Base-by-base conservation (phyloP, 108 stramenopile genomes). In the Mediolabrus comicus region DNA sequence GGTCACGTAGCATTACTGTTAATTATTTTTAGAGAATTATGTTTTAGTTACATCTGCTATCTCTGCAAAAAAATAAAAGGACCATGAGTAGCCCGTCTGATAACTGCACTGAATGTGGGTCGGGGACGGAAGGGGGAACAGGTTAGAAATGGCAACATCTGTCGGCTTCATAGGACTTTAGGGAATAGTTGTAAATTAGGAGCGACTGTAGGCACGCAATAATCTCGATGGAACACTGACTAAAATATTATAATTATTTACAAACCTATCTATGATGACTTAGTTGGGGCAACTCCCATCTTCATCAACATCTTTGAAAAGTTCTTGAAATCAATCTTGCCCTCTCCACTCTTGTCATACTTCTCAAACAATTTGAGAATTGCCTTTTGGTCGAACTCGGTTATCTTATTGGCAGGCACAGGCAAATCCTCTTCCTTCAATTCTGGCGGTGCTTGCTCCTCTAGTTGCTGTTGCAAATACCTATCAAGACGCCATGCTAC, bases 251-350 rank as follows among this genome's bases (percentile, higher is more conserved):
- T n/a, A n/a, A n/a, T 26, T 13, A 46, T 51, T 34, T n/a, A 36
- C 19, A 53, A 39, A 34, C 25, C 11, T 35, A 13, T 34, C 53
- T 62, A 41, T 51, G 38, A 52, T 30, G 65, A 57, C 73, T 87
- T 87, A 46, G 51, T 68, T 11, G 98, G 98, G 12, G 96, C 96
- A 67, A 98, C 87, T 58, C 95, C 95, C 83, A 97, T 80, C 71
- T 97, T 93, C 67, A 95, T 67, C 73, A 98, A 74, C 91, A 96
- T 87, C n/a, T 80, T 71, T 17, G 90, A 81, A 69, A 98, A 96
- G 57, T 98, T 93, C 74, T 91, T 83, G 66, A 86, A 90, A 58
- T 86, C 94, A 69, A 98, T 94, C 35, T 72, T 72, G 7, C 98
- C 98, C 79, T 88, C 84, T 27, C 92, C 89, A 62, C 95, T 87